Evolutionary conservation across 495 filamentous ascomycete species (phyloP).

Genomic region (Aspergillus indologenus): DNA sequence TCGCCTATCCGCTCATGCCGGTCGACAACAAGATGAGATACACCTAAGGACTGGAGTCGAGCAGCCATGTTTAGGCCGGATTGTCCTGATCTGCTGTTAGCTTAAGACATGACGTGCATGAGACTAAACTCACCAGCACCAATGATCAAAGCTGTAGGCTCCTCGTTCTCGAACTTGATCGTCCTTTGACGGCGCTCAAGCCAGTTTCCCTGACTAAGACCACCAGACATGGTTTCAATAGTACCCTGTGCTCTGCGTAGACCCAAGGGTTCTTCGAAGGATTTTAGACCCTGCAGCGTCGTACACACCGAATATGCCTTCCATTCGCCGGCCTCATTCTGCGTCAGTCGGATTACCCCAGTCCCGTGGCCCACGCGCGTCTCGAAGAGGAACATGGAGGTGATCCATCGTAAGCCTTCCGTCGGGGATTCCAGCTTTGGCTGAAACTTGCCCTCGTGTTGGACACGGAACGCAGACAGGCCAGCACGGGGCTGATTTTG

Average conservation of each 20-base stretch:
- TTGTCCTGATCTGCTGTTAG: slow-evolving; percentile 31
- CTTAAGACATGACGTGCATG: background rate
- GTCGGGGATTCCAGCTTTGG: slow-evolving; percentile 40
- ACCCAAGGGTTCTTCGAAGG: slow-evolving; percentile 50
- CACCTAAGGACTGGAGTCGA: slow-evolving; percentile 65
- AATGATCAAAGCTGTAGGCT: slow-evolving; percentile 65
- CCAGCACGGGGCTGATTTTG: slow-evolving; percentile 32
- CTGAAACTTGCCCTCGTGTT: slow-evolving; percentile 40
- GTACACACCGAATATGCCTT: slow-evolving; percentile 67
- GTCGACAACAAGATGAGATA: slow-evolving; percentile 65
- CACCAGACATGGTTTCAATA: slow-evolving; percentile 54
- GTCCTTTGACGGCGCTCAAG: slow-evolving; percentile 56
- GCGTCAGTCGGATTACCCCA: slow-evolving; percentile 55
- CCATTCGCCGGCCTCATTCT: slow-evolving; percentile 49
- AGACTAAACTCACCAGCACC: slow-evolving; percentile 46
- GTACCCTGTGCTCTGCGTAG: slow-evolving; percentile 50
- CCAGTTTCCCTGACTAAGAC: slow-evolving; percentile 64
- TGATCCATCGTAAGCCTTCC: slow-evolving; percentile 47
- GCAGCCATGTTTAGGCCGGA: slow-evolving; percentile 60
- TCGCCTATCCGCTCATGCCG: slow-evolving; percentile 64
- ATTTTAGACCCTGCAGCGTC: slow-evolving; percentile 49
- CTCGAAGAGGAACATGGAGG: slow-evolving; percentile 50
- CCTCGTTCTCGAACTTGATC: slow-evolving; percentile 51
- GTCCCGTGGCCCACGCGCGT: slow-evolving; percentile 54
- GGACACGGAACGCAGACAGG: slow-evolving; percentile 36